Evolutionary conservation across 805 yeast species (phyloP).

Genomic region (Grigorovia transvaalensis): DNA sequence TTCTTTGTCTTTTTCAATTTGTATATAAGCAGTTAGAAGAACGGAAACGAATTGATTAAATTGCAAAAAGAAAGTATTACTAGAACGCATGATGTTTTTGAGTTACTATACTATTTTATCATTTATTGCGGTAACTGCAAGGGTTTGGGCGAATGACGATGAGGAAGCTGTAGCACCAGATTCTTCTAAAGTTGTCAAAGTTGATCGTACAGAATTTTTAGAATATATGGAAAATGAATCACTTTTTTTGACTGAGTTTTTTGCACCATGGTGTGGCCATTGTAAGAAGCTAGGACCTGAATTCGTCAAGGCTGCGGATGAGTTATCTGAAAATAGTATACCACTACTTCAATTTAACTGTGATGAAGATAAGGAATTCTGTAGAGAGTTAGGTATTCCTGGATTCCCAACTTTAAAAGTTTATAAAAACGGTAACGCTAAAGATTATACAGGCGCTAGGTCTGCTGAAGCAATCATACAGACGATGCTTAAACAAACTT

Average conservation of each 20-base stretch:
- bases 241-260: constrained; percentile 75
- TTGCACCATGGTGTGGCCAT: constrained; percentile 98
- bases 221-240: constrained; percentile 56
- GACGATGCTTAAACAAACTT: constrained; percentile 71
- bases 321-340: constrained; percentile 48
- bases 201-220: constrained; percentile 56
- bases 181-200: constrained; percentile 78
- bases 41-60: neutral
- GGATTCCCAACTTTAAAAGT: constrained; percentile 84
- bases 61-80: neutral
- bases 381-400: constrained; percentile 54
- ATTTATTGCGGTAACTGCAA: constrained; percentile 15
- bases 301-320: constrained; percentile 70
- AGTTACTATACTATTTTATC: constrained; percentile 12
- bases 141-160: neutral
- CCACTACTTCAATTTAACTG: constrained; percentile 79
- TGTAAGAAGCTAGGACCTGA: constrained; percentile 85
- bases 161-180: constrained; percentile 61
- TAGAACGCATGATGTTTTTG: constrained; percentile 3
- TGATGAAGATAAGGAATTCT: constrained; percentile 63
- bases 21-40: neutral
- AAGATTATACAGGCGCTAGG: constrained; percentile 80
- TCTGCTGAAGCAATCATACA: constrained; percentile 64
- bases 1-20: neutral
- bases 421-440: constrained; percentile 43